Base-by-base conservation (phyloP, 768 basidiomycete genomes). In the Cystofilobasidium bisporidii region DNA sequence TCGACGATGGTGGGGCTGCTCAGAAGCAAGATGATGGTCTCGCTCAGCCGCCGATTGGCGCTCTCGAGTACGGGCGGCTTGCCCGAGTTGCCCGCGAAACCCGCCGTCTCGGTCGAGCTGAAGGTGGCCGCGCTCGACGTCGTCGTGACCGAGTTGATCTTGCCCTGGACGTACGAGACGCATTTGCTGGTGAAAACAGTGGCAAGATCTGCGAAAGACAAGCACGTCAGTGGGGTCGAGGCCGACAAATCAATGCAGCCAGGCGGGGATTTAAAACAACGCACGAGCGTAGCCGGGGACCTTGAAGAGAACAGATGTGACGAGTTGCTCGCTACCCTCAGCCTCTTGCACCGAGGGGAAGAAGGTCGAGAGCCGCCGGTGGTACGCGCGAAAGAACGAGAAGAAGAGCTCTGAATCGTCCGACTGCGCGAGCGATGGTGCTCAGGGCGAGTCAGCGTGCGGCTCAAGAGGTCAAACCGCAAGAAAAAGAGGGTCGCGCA, bases 391-490 rank as follows among this genome's bases (percentile, higher is more conserved):
- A 70, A 78, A 80, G 74, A 81, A 81, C 1, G 79, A 75, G 41
- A 78, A 79, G 65, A 79, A 79, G 12, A 81, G 74, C 70, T 81
- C 80, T 0, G 79, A 80, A 65, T 81, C 80, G 65, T 79, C 78
- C 4, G 79, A 79, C 48, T 69, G 40, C 8, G 24, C 12, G 20
- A 53, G 24, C 18, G 28, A n/a, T 11, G n/a, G n/a, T n/a, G n/a
- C n/a, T n/a, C n/a, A n/a, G n/a, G n/a, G n/a, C n/a, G n/a, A n/a
- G n/a, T n/a, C n/a, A n/a, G n/a, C n/a, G n/a, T n/a, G n/a, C n/a
- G n/a, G n/a, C n/a, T n/a, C n/a, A n/a, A n/a, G n/a, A n/a, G n/a
- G n/a, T n/a, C 38, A 30, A 30, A 15, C 24, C 3, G 32, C 36
- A 28, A 32, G 20, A 33, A 50, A 47, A 14, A 36, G 11, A 9